Evolutionary conservation across 192 early-diverging fungal genomes (phyloP).

Genomic region (Funneliformis mosseae): DNA sequence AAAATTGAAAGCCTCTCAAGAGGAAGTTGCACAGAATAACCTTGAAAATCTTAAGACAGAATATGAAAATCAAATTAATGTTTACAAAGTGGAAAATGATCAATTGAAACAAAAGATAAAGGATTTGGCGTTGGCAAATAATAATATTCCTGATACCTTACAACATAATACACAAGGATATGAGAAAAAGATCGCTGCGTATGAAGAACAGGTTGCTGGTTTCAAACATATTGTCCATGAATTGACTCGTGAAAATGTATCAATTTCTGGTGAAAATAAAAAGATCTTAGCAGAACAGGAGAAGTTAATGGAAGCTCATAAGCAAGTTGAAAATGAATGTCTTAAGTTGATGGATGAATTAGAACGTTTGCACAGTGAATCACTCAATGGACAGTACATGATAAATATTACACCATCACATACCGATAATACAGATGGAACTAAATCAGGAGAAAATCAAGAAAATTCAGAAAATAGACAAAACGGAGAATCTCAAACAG

Average conservation of each 20-base stretch:
- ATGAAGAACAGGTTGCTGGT: constrained; percentile 45
- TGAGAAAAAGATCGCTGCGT: constrained; percentile 35
- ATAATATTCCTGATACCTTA: constrained; percentile 34
- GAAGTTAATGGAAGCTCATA: constrained; percentile 60
- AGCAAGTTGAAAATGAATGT: constrained; percentile 72
- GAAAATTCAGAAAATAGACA: constrained; percentile 23
- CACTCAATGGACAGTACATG: constrained; percentile 37
- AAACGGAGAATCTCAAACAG: constrained; percentile 1
- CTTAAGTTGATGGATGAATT: constrained; percentile 77
- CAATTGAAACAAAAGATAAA: constrained; percentile 48
- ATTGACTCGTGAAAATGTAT: constrained; percentile 54
- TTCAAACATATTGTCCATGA: constrained; percentile 55
- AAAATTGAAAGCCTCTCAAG: neutral
- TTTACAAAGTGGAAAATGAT: constrained; percentile 49
- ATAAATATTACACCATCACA: neutral
- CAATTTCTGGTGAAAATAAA: constrained; percentile 52
- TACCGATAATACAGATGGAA: neutral
- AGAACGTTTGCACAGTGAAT: constrained; percentile 66
- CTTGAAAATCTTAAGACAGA: constrained; percentile 40
- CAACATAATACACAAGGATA: constrained; percentile 34
- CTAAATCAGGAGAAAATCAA: neutral
- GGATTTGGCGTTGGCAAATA: constrained; percentile 30
- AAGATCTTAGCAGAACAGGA: constrained; percentile 54
- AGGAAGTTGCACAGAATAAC: neutral
- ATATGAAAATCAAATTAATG: constrained; percentile 33